phyloP scores from a whole-genome alignment of 176 grass and related monocot genomes.

The Triticum timopheevii region DNA sequence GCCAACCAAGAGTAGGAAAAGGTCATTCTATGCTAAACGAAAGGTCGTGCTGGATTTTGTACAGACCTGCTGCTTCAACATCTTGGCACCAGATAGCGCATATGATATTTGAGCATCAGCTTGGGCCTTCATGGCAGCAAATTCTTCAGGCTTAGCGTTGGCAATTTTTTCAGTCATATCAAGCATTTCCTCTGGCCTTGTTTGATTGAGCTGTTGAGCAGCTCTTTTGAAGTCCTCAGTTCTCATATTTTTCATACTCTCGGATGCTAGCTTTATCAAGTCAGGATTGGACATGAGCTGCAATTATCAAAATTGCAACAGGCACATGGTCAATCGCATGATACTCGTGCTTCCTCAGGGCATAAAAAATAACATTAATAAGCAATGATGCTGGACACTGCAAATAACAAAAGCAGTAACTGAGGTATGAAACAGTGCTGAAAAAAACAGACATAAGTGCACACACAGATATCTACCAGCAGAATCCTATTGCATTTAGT shows the following conservation, averaged over 20 bases:
- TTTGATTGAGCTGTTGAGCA: conserved; percentile 76
- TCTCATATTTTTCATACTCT: conserved; percentile 92
- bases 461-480: neutral
- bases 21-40: neutral
- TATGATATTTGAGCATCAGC: conserved; percentile 84
- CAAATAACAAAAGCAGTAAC: neutral
- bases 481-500: conserved; percentile 4
- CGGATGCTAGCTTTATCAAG: conserved; percentile 74
- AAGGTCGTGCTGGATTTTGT: neutral
- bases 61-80: conserved; percentile 86
- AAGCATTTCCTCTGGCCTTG: conserved; percentile 83
- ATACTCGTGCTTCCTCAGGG: neutral
- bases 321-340: neutral
- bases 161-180: conserved; percentile 77
- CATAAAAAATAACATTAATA: neutral
- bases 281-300: conserved; percentile 96
- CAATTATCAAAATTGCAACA: conserved; percentile 24
- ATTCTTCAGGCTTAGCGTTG: conserved; percentile 77
- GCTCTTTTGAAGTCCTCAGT: conserved; percentile 79
- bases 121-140: conserved; percentile 82
- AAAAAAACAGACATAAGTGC: neutral
- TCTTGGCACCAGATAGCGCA: conserved; percentile 62
- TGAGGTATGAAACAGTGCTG: neutral
- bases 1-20: neutral
- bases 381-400: neutral